These are phyloP conservation scores for Ensete ventricosum DNA, from an alignment of 176 grass and related monocot genomes.

Conservation along the genomic window DNA sequence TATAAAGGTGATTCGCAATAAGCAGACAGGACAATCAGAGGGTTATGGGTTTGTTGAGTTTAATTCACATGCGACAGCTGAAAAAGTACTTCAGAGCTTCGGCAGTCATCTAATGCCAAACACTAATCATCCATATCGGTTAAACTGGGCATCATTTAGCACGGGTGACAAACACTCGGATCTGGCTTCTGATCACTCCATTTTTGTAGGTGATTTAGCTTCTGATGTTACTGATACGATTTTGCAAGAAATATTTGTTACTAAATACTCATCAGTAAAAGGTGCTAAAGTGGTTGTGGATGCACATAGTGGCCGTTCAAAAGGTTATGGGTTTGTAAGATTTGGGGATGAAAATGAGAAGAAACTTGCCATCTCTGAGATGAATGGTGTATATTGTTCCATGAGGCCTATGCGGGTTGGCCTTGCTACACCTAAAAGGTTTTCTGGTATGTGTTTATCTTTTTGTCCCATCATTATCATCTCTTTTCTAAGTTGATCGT, in stretches of 20 bases:
- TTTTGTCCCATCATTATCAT: neutral
- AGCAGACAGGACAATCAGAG: constrained; percentile 8
- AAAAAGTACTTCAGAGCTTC: constrained; percentile 15
- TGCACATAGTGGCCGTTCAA: constrained; percentile 4
- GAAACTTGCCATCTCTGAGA: constrained; percentile 4
- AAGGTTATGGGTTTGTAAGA: constrained; percentile 19
- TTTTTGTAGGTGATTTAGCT: constrained; percentile 17
- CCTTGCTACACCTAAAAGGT: constrained; percentile 9
- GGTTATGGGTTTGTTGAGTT: constrained; percentile 17
- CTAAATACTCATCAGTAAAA: constrained; percentile 11
- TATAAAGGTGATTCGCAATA: constrained; percentile 16
- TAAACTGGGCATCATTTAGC: constrained; percentile 19
- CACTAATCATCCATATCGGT: constrained; percentile 3
- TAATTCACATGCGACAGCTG: constrained; percentile 9
- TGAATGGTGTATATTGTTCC: constrained; percentile 20
- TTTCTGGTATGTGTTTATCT: constrained; percentile 4
- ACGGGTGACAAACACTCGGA: constrained; percentile 2
- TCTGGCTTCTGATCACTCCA: constrained; percentile 11
- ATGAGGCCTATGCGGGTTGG: constrained; percentile 10
- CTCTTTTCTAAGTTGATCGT: neutral
- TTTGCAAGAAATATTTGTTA: constrained; percentile 9
- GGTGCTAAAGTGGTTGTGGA: constrained; percentile 14
- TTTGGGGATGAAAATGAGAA: constrained; percentile 14
- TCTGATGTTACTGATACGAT: constrained; percentile 12
- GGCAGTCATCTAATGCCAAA: constrained; percentile 6